These are phyloP conservation scores for Kodamaea nitidulidarum DNA, from an alignment of 805 yeast genomes.

Conservation along the genomic window DNA sequence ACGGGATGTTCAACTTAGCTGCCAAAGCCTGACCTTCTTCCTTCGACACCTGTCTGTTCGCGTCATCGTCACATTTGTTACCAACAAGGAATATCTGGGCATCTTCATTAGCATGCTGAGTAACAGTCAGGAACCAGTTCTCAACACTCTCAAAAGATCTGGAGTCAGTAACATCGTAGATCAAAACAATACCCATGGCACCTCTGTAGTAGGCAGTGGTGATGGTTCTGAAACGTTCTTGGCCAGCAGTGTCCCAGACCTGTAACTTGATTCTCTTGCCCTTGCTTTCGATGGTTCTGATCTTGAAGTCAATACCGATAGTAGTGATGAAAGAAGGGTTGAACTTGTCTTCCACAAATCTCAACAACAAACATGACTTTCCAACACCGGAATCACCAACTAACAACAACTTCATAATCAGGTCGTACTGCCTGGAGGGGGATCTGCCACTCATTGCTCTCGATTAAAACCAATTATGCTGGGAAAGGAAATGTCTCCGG, in stretches of 20 bases:
- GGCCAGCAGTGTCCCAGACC: constrained; percentile 98
- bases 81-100: constrained; percentile 94
- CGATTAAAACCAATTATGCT: neutral
- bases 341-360: constrained; percentile 95
- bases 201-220: constrained; percentile 91
- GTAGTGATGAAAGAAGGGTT: constrained; percentile 96
- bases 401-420: constrained; percentile 84
- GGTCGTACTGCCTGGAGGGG: constrained; percentile 74
- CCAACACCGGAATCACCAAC: constrained; percentile 94
- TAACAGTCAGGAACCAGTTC: constrained; percentile 93
- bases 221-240: constrained; percentile 90
- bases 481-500: neutral
- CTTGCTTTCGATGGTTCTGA: constrained; percentile 89
- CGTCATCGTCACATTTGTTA: constrained; percentile 90
- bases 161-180: constrained; percentile 83
- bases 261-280: constrained; percentile 92
- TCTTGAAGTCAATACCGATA: constrained; percentile 96
- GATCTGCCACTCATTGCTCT: constrained; percentile 56
- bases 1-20: constrained; percentile 79
- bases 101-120: constrained; percentile 94
- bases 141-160: constrained; percentile 89
- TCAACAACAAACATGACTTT: constrained; percentile 80
- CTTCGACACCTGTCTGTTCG: constrained; percentile 76
- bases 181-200: constrained; percentile 81
- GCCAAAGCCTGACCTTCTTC: constrained; percentile 93